phyloP scores from a whole-genome alignment of 2,329 filamentous ascomycete species.

The Claviceps arundinis region DNA sequence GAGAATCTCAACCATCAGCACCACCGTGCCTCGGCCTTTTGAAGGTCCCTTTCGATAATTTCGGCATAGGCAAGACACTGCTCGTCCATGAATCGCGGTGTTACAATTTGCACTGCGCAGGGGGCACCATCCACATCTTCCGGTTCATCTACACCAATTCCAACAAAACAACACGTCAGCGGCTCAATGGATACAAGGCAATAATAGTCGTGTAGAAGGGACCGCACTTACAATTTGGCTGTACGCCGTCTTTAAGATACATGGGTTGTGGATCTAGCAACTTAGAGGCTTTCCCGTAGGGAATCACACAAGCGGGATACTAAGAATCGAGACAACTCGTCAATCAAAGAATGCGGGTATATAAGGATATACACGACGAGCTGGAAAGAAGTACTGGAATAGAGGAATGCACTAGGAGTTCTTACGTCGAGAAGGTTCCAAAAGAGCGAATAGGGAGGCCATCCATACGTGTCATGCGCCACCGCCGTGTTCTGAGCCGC shows the following conservation, averaged over 20 bases:
- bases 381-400: neutral
- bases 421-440: constrained; percentile 37
- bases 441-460: constrained; percentile 32
- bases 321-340: constrained; percentile 10
- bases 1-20: neutral
- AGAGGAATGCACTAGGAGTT: neutral
- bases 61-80: constrained; percentile 20
- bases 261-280: constrained; percentile 4
- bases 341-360: neutral
- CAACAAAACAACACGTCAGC: too few relatives aligned
- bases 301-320: constrained; percentile 38
- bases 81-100: constrained; percentile 33
- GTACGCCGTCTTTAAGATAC: neutral
- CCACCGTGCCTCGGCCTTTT: neutral
- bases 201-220: too few relatives aligned
- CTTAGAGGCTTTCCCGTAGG: constrained; percentile 24
- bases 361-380: neutral
- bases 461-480: constrained; percentile 35
- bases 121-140: constrained; percentile 28
- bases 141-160: constrained; percentile 22
- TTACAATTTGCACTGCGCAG: constrained; percentile 31
- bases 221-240: neutral
- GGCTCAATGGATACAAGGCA: too few relatives aligned
- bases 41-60: constrained; percentile 4
- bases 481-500: constrained; percentile 36